A percentile compares a stretch with the other conserved stretches of the same genome.
phyloP scores from a whole-genome alignment of 2,329 filamentous ascomycete species.

The Epichloe aotearoae region DNA sequence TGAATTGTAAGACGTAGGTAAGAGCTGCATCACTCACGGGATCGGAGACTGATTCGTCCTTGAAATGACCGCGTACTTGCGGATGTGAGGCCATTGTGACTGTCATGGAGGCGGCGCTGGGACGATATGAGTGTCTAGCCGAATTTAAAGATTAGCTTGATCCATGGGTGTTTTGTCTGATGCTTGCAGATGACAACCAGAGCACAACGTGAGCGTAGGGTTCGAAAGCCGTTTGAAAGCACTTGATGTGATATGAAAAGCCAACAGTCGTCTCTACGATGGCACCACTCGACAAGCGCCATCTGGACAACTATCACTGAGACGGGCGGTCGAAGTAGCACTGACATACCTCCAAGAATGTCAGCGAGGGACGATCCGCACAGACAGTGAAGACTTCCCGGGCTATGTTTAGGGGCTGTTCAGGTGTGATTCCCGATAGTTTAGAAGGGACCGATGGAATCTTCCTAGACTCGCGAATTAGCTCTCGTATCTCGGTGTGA shows the following conservation, averaged over 20 bases:
- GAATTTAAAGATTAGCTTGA: background rate
- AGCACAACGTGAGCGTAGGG: background rate
- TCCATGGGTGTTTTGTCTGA: background rate
- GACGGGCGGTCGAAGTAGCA: background rate
- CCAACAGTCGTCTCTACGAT: background rate
- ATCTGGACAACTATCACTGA: background rate
- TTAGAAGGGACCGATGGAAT: background rate
- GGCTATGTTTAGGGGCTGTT: background rate
- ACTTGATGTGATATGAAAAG: background rate
- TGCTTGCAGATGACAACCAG: background rate
- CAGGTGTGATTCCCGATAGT: background rate
- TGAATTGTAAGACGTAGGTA: background rate
- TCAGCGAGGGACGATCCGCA: background rate
- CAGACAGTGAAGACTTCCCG: background rate
- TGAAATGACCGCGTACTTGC: slow-evolving; percentile 10
- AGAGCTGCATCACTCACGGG: slow-evolving; percentile 7
- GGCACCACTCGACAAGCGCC: background rate
- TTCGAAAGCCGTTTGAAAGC: no score
- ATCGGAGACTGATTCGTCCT: slow-evolving; percentile 8
- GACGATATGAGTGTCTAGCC: background rate
- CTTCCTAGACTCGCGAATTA: background rate
- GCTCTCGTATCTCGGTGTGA: background rate
- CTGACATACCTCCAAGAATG: background rate
- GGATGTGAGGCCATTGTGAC: slow-evolving; percentile 10
- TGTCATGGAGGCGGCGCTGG: slow-evolving; percentile 6